Evolutionary conservation across 495 filamentous ascomycete species (phyloP), one percentile per base, ranked within the genome.

Genomic region (Lasiosphaeris hirsuta): DNA sequence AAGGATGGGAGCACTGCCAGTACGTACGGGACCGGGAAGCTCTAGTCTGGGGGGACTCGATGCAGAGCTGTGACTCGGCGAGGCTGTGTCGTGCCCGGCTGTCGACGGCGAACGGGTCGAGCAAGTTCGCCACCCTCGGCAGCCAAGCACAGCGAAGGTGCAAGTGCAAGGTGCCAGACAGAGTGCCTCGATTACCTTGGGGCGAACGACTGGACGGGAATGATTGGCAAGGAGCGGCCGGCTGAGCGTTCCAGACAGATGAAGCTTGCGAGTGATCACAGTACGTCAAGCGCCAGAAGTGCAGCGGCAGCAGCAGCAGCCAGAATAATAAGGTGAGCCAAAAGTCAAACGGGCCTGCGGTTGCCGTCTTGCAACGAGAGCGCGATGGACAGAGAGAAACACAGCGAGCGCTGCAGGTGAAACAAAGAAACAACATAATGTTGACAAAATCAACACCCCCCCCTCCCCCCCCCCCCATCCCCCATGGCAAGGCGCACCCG

Each of bases 101-200:
- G 58, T 54, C 54, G 46, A 66, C 65, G 63, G 66, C 63, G 60
- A 65, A 65, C 62, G 17, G 40, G n/a, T 36, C 18, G 8, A 9
- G 57, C 35, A 50, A 30, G 54, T 63, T 67, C 38, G 65, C 62
- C 62, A 64, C 62, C 49, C 52, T 36, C 33, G 49, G 37, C 50
- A 51, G 41, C 10, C 14, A 43, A 35, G 17, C 13, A n/a, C 23
- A 23, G 43, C 14, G 30, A 46, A 30, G 23, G 23, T 30, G 23
- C 23, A 5, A 30, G 23, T 30, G 23, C 23, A 30, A 30, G 23
- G 23, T 30, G 23, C 23, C 23, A 30, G 23, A 30, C 23, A 30
- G 23, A 30, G 23, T 30, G 23, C 23, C 23, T 30, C 23, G 23
- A 30, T 30, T 30, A 5, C 23, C 23, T 30, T 30, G 23, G 23